Conservation (phyloP, 352 stramenopile species). For the Phytophthora boehmeriae region DNA sequence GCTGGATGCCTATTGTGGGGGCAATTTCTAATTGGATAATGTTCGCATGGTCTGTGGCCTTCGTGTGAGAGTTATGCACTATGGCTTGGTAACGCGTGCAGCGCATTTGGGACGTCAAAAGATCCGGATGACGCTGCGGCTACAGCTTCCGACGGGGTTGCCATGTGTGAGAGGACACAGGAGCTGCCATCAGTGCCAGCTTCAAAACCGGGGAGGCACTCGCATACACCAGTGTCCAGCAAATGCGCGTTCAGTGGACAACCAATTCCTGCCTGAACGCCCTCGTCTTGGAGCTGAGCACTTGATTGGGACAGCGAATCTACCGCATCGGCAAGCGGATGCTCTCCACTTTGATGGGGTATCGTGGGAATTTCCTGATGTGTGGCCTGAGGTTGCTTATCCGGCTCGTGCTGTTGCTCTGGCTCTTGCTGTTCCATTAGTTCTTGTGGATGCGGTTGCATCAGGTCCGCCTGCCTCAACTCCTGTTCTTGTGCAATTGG, state of each 20-base stretch:
- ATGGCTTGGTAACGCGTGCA: conserved; percentile 17
- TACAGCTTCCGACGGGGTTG: conserved; percentile 16
- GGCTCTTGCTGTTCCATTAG: too few relatives aligned
- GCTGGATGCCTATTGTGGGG: not conserved
- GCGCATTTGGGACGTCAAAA: conserved; percentile 22
- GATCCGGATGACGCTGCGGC: not conserved
- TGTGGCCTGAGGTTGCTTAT: too few relatives aligned
- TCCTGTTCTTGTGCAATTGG: too few relatives aligned
- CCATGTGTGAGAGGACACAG: conserved; percentile 41
- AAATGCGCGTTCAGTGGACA: conserved; percentile 47
- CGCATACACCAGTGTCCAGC: conserved; percentile 41
- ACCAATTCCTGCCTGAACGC: not conserved
- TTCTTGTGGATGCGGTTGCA: too few relatives aligned
- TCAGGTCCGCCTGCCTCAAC: too few relatives aligned
- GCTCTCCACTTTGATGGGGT: too few relatives aligned
- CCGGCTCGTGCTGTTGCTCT: too few relatives aligned
- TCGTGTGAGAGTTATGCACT: conserved; percentile 3
- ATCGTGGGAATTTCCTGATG: too few relatives aligned
- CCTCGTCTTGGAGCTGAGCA: too few relatives aligned
- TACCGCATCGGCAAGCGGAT: too few relatives aligned
- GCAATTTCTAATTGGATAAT: conserved; percentile 1
- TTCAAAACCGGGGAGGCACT: conserved; percentile 49
- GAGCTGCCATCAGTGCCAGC: conserved; percentile 24
- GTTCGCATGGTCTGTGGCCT: not conserved
- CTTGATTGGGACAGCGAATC: too few relatives aligned